These are phyloP conservation scores for Pugionium cornutum DNA, from an alignment of 345 rosid species.

Conservation along the genomic window DNA sequence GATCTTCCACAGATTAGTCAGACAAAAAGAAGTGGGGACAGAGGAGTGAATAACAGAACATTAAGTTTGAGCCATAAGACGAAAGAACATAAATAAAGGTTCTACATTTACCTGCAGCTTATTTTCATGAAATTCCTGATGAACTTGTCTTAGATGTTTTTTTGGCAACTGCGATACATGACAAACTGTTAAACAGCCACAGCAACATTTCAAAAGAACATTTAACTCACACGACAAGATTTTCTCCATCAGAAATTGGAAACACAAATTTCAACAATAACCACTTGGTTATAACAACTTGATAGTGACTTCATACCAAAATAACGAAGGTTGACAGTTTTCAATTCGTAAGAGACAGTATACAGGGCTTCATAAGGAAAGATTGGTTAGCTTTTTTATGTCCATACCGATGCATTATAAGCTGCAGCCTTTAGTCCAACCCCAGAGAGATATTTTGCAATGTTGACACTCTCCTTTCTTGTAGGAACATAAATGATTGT, in stretches of 20 bases:
- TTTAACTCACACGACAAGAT: neutral
- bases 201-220: neutral
- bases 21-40: neutral
- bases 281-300: neutral
- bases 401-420: constrained; percentile 74
- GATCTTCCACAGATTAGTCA: neutral
- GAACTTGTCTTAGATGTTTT: constrained; percentile 70
- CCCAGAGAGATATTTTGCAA: constrained; percentile 63
- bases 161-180: constrained; percentile 64
- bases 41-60: constrained; percentile 4
- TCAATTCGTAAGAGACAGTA: constrained; percentile 1
- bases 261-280: neutral
- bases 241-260: neutral
- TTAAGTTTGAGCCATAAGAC: constrained; percentile 8
- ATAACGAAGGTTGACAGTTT: constrained; percentile 5
- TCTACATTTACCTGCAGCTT: constrained; percentile 55
- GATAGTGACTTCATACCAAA: constrained; percentile 15
- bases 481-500: constrained; percentile 92
- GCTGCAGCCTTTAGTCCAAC: constrained; percentile 86
- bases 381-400: neutral
- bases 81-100: neutral
- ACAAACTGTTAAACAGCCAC: constrained; percentile 21
- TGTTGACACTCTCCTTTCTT: constrained; percentile 71
- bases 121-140: constrained; percentile 74
- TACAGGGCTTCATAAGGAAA: neutral